phyloP scores from a whole-genome alignment of 108 stramenopile species.

The Conticribra guillardii region DNA sequence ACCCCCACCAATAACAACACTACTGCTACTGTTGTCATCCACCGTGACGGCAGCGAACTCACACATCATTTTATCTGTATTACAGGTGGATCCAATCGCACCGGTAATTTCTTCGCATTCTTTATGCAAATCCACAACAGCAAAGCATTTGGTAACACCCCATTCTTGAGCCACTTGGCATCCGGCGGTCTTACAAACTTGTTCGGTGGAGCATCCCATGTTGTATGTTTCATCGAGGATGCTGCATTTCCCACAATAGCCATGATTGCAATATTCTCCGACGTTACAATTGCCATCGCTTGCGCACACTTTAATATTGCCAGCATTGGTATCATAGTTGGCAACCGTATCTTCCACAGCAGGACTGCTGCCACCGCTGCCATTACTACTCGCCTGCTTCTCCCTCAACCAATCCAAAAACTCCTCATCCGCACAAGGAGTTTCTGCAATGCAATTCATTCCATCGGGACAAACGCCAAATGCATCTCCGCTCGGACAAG shows the following conservation, averaged over 20 bases:
- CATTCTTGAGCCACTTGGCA: slow-evolving; percentile 12
- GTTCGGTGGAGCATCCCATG: slow-evolving; percentile 26
- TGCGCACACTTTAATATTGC: background rate
- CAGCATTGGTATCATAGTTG: slow-evolving; percentile 3
- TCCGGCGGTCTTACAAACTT: slow-evolving; percentile 27
- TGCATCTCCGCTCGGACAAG: slow-evolving; percentile 22
- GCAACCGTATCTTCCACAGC: background rate
- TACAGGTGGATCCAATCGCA: slow-evolving; percentile 12
- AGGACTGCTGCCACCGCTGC: background rate
- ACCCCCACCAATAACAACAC: background rate
- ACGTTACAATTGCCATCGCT: slow-evolving; percentile 8
- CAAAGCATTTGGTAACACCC: slow-evolving; percentile 25
- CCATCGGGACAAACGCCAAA: slow-evolving; percentile 22
- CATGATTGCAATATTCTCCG: slow-evolving; percentile 18
- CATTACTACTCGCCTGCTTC: slow-evolving; percentile 6
- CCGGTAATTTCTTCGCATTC: slow-evolving; percentile 4
- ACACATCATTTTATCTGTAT: slow-evolving; percentile 27
- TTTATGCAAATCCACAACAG: slow-evolving; percentile 13
- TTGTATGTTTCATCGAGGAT: background rate
- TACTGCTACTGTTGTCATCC: too few relatives aligned
- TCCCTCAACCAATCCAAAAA: slow-evolving; percentile 29
- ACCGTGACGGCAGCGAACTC: background rate
- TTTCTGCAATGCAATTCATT: slow-evolving; percentile 30
- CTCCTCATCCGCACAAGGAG: slow-evolving; percentile 13
- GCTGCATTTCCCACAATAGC: slow-evolving; percentile 29